Evolutionary conservation across 495 filamentous ascomycete genomes (phyloP), one percentile per base, ranked within the genome.

Genomic region (Penicillium mononematosum): DNA sequence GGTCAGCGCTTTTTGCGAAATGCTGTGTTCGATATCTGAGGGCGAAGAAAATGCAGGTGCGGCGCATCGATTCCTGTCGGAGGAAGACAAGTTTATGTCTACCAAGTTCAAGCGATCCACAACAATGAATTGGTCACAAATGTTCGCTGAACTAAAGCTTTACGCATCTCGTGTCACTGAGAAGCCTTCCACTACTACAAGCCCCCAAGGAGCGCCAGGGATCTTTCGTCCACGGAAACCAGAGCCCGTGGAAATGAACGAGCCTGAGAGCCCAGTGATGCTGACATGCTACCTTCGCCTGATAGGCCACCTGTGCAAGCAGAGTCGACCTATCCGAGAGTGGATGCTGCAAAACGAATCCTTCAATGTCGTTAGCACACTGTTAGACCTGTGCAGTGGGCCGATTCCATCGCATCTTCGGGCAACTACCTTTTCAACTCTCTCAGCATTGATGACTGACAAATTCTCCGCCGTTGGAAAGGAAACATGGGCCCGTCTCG

Each of bases 1-100:
- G 31, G 91, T 91, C 51, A 92, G 90, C 64, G 92, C 92, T 16
- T 98, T 97, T 63, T 97, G 92, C 70, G 96, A 97, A 70, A 88
- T 98, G 85, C 78, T 99, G 10, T 86, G 89, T 63, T 84, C 91
- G 2, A 82, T 99, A 48, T 89, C 95, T 0, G 81, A 85, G 36
- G 89, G 89, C 34, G 84, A 89, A 51, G 83, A 88, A 49, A 90
- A 88, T 61, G 92, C 92, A 11, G 83, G 84, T 38, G 77, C 87
- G 20, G 91, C 91, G 2, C 92, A 99, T 68, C 80, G 82, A 45
- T 99, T 99, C 62, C 79, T 99, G 31, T 79, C 90, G 11, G 94
- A 97, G 58, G 94, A 99, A 73, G 84, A 85, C 20, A 79, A 85
- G 42, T 85, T 86, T 46, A 75, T 85, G 9, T 81, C 85, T 5